Evolutionary conservation across 768 basidiomycete genomes (phyloP).

Genomic region (Kwoniella mangroviensis): DNA sequence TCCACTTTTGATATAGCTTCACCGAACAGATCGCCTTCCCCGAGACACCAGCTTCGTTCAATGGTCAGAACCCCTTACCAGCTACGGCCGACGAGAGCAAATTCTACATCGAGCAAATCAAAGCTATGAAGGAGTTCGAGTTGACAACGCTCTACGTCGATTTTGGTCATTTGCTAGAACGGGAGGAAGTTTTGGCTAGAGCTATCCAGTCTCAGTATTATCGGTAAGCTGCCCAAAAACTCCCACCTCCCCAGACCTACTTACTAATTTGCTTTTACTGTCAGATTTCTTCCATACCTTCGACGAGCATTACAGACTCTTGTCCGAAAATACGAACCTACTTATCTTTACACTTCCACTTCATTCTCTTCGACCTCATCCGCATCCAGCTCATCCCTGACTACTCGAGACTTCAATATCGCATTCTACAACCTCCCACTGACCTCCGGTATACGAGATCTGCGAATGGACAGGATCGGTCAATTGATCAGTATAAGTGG

Average conservation of each 20-base stretch:
- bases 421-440: constrained; percentile 95
- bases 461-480: constrained; percentile 91
- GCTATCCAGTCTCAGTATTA: constrained; percentile 96
- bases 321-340: constrained; percentile 85
- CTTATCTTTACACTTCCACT: constrained; percentile 87
- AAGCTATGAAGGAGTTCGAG: constrained; percentile 91
- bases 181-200: constrained; percentile 89
- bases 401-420: constrained; percentile 89
- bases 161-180: constrained; percentile 83
- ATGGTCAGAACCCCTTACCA: constrained; percentile 28
- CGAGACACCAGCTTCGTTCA: constrained; percentile 73
- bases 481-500: constrained; percentile 93
- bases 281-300: constrained; percentile 83
- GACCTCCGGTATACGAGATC: constrained; percentile 90
- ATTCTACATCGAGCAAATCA: constrained; percentile 89
- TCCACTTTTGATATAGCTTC: constrained; percentile 64
- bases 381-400: constrained; percentile 78
- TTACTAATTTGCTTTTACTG: not conserved
- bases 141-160: constrained; percentile 96
- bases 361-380: constrained; percentile 68
- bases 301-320: constrained; percentile 87
- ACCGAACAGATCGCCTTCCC: constrained; percentile 79
- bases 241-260: not conserved
- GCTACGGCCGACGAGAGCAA: constrained; percentile 65
- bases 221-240: constrained; percentile 59